Base-by-base conservation (phyloP, 2,329 filamentous ascomycete genomes). In the Penicillium sclerotiorum region DNA sequence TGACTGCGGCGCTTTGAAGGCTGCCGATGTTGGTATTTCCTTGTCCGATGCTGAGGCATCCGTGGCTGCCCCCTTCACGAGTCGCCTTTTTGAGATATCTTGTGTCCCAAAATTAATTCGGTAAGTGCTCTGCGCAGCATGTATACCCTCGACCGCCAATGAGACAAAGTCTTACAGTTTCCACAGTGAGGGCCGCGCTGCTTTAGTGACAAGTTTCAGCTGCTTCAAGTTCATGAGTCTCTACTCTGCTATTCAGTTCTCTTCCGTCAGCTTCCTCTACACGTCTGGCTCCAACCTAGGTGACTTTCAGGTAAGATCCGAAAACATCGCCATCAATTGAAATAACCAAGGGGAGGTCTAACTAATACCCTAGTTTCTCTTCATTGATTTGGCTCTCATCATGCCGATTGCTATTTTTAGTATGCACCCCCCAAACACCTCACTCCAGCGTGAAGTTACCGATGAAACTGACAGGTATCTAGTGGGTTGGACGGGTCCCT, bases 141-240 rank as follows among this genome's bases (percentile, higher is more conserved):
- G 11, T n/a, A n/a, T n/a, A n/a, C n/a, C 38, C 9, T 17, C 27
- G 1, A 5, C 6, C 17, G n/a, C 13, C 4, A 2, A 25, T 27
- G 2, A n/a, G n/a, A 2, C 38, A 8, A 45, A 13, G 22, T 37
- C 11, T 27, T 17, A 45, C 18, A 28, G 20, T 44, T 32, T 5
- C 42, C 27, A 56, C 71, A 86, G 91, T 58, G 94, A 99, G 77
- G 94, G 94, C 17, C 86, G 95, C 55, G 93, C 93, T 17, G 90
- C 95, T 27, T 80, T 99, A 27, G 92, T 97, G n/a, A 99, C 94
- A 11, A 96, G 91, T 72, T 99, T 99, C 76, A 95, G 90, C 75
- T 99, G 94, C 76, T 99, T 99, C 81, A 99, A 97, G 77, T 99
- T 95, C 74, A 99, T 99, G 95, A 95, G 89, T 62, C 75, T 99